phyloP scores from a whole-genome alignment of 192 early-diverging fungal genomes.

The Lobosporangium transversale region DNA sequence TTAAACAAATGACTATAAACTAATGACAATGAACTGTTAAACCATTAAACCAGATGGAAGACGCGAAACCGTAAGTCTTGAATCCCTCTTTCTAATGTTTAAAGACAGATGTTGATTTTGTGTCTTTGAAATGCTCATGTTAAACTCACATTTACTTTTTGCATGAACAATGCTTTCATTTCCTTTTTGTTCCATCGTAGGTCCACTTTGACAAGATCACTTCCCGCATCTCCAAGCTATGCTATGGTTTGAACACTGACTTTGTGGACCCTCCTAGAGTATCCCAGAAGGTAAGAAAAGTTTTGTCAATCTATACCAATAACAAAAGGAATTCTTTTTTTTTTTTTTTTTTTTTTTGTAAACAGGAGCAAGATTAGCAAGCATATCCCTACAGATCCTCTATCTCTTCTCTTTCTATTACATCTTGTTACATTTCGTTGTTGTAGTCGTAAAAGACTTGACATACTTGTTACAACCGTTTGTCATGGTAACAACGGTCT shows the following conservation, averaged over 20 bases:
- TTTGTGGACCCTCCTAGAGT: constrained; percentile 91
- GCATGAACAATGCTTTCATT: constrained; percentile 1
- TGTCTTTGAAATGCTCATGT: background rate
- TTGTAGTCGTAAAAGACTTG: too few species aligned
- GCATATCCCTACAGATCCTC: too few species aligned
- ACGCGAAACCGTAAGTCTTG: constrained; percentile 49
- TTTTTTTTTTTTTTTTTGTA: background rate
- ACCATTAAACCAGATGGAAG: constrained; percentile 40
- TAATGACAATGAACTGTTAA: too few species aligned
- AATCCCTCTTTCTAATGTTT: too few species aligned
- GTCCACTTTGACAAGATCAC: constrained; percentile 98
- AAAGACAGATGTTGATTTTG: too few species aligned
- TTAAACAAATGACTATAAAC: too few species aligned
- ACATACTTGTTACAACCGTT: too few species aligned
- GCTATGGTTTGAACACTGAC: constrained; percentile 91
- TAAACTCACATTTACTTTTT: background rate
- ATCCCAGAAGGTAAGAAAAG: constrained; percentile 83
- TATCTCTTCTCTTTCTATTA: too few species aligned
- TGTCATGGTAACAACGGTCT: too few species aligned
- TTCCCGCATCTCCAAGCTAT: constrained; percentile 91
- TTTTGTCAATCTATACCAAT: too few species aligned
- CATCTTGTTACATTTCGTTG: too few species aligned
- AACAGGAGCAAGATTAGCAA: too few species aligned
- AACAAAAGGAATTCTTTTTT: background rate
- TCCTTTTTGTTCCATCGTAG: constrained; percentile 66